Percentiles rank a stretch among this genome's conserved stretches.
phyloP scores from a whole-genome alignment of 164 flowering plant genomes.

The Stephania japonica region DNA sequence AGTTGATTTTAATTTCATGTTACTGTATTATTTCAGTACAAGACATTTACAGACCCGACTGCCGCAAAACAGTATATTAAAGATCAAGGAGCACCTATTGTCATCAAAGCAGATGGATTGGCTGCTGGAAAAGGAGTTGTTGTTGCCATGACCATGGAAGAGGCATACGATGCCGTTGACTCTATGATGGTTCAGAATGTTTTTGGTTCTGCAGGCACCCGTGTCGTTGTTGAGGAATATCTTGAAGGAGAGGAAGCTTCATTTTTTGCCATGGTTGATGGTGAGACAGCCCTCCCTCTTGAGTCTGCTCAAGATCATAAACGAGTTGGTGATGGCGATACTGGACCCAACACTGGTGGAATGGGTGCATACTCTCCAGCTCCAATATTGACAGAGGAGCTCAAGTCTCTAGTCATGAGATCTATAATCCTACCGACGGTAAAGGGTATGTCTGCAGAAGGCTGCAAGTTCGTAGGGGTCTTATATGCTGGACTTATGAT shows the following conservation, averaged over 20 bases:
- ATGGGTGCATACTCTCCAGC: conserved; percentile 99
- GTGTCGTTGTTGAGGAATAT: conserved; percentile 80
- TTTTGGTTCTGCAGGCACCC: conserved; percentile 82
- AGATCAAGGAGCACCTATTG: conserved; percentile 89
- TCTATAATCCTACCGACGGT: conserved; percentile 87
- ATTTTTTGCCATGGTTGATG: conserved; percentile 96
- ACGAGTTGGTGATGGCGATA: conserved; percentile 96
- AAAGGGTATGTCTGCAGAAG: conserved; percentile 88
- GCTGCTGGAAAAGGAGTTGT: conserved; percentile 98
- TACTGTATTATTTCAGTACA: conserved; percentile 58
- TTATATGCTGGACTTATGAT: conserved; percentile 97
- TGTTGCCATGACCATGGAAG: conserved; percentile 85
- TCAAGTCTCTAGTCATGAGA: conserved; percentile 67
- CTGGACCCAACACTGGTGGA: conserved; percentile 96
- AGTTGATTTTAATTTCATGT: conserved; percentile 7
- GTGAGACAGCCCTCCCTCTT: conserved; percentile 80
- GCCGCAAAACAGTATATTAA: conserved; percentile 75
- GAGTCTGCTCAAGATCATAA: conserved; percentile 99
- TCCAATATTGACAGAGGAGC: conserved; percentile 73
- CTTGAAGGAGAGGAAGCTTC: conserved; percentile 98
- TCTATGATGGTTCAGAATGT: conserved; percentile 70
- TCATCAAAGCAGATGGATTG: conserved; percentile 88
- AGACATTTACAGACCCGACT: conserved; percentile 64
- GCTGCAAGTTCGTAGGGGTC: conserved; percentile 92
- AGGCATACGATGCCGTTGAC: conserved; percentile 86